Percentiles rank a stretch among this genome's conserved stretches.
phyloP scores from a whole-genome alignment of 2,329 filamentous ascomycete genomes.

The Diplocarpon mali region DNA sequence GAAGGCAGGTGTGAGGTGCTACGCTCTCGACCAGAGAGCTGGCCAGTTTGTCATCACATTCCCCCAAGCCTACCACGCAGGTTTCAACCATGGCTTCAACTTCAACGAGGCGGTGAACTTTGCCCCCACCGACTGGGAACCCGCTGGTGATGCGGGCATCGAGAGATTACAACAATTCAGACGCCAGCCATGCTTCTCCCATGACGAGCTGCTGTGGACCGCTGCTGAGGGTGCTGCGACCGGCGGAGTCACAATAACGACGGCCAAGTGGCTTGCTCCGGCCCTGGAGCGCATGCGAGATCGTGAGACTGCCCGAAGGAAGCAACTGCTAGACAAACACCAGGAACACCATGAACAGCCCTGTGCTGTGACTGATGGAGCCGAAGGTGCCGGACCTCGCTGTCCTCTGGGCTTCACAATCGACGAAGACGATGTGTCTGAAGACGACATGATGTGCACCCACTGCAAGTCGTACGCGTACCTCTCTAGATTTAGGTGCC shows the following conservation, averaged over 20 bases:
- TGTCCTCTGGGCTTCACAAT: slow-evolving; percentile 53
- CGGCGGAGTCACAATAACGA: slow-evolving; percentile 60
- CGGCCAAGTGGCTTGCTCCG: slow-evolving; percentile 88
- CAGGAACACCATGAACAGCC: slow-evolving; percentile 34
- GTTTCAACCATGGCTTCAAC: slow-evolving; percentile 98
- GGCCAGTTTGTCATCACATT: slow-evolving; percentile 96
- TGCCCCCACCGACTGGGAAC: slow-evolving; percentile 90
- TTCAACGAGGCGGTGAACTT: slow-evolving; percentile 99
- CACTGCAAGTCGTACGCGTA: slow-evolving; percentile 92
- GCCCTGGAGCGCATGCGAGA: slow-evolving; percentile 69
- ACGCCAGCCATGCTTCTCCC: slow-evolving; percentile 90
- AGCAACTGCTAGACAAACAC: slow-evolving; percentile 57
- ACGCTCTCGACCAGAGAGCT: slow-evolving; percentile 88
- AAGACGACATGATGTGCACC: slow-evolving; percentile 85
- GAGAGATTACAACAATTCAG: slow-evolving; percentile 78
- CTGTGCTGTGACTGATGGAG: slow-evolving; percentile 23
- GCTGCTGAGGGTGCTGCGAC: slow-evolving; percentile 70
- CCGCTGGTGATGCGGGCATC: slow-evolving; percentile 76
- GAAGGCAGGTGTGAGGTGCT: slow-evolving; percentile 87
- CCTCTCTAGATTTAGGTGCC: slow-evolving; percentile 80
- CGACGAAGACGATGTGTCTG: slow-evolving; percentile 64
- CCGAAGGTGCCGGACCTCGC: slow-evolving; percentile 26
- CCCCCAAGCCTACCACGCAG: slow-evolving; percentile 92
- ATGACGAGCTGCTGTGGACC: slow-evolving; percentile 88
- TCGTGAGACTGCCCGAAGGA: slow-evolving; percentile 59